Evolutionary conservation across 805 yeast genomes (phyloP).

Genomic region (Yamadazyma laniorum): DNA sequence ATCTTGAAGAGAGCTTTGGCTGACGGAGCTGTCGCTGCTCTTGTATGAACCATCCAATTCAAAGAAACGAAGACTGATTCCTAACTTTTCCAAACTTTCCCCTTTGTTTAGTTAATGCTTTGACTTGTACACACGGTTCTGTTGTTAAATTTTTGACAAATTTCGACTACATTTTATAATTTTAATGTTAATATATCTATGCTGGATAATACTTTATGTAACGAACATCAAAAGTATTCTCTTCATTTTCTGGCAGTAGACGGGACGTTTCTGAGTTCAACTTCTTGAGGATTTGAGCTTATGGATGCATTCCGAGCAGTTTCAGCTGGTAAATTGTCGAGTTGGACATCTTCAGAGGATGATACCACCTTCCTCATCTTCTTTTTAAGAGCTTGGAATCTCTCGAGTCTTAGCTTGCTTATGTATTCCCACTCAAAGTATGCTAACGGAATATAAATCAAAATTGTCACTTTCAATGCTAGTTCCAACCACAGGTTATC

Average conservation of each 20-base stretch:
- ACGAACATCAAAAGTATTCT: no score
- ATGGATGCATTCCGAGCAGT: conserved; percentile 3
- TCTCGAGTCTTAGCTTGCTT: conserved; percentile 9
- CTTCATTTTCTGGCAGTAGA: background rate
- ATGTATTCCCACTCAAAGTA: conserved; percentile 36
- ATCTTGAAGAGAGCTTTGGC: conserved; percentile 12
- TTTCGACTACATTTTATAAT: conserved; percentile 3
- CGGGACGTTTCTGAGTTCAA: conserved; percentile 11
- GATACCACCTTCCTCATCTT: conserved; percentile 7
- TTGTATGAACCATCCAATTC: no score
- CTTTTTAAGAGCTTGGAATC: conserved; percentile 9
- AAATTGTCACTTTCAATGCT: conserved; percentile 24
- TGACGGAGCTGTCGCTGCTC: no score
- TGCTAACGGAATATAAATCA: conserved; percentile 35
- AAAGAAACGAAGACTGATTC: no score
- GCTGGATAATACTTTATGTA: no score
- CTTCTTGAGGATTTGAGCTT: conserved; percentile 10
- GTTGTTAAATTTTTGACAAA: conserved; percentile 4
- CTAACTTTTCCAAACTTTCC: conserved; percentile 3
- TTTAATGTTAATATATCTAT: conserved; percentile 2
- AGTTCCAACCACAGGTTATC: conserved; percentile 25
- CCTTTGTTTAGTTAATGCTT: conserved; percentile 1
- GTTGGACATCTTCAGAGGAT: no score
- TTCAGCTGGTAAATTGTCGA: background rate
- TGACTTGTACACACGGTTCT: conserved; percentile 2